These are phyloP conservation scores for Pichia sp. DNA, from an alignment of 1,139 yeast species.

Conservation along the genomic window DNA sequence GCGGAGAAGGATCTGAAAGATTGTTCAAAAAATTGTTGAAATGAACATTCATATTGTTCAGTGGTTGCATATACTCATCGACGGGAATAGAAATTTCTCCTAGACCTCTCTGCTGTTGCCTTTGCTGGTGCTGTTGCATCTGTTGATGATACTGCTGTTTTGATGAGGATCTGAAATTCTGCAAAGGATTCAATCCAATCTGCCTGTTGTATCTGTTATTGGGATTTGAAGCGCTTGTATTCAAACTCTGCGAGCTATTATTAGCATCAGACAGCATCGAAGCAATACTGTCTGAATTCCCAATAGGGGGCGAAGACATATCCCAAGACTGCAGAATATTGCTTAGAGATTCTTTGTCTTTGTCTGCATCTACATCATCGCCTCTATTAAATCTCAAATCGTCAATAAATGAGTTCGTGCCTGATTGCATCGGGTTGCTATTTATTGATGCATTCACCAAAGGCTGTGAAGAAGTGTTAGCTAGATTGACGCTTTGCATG, in stretches of 20 bases:
- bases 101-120: constrained; percentile 22
- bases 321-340: constrained; percentile 20
- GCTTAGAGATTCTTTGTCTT: background rate
- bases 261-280: constrained; percentile 15
- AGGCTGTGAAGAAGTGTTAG: too few relatives aligned
- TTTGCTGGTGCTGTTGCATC: constrained; percentile 1
- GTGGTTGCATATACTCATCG: constrained; percentile 33
- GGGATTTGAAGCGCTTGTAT: background rate
- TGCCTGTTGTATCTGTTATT: constrained; percentile 10
- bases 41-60: constrained; percentile 27
- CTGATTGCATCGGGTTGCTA: too few relatives aligned
- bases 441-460: too few relatives aligned
- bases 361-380: background rate
- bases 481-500: too few relatives aligned
- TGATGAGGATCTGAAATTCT: constrained; percentile 21
- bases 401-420: too few relatives aligned
- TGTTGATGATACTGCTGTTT: constrained; percentile 3
- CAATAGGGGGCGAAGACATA: constrained; percentile 21
- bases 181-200: constrained; percentile 26
- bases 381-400: background rate
- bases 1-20: constrained; percentile 11
- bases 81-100: constrained; percentile 39
- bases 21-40: constrained; percentile 22
- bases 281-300: constrained; percentile 16
- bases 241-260: background rate